Percentiles rank a stretch among this genome's conserved stretches.
Conservation (phyloP, 2,329 filamentous ascomycete species). For the Conoideocrella luteorostrata region DNA sequence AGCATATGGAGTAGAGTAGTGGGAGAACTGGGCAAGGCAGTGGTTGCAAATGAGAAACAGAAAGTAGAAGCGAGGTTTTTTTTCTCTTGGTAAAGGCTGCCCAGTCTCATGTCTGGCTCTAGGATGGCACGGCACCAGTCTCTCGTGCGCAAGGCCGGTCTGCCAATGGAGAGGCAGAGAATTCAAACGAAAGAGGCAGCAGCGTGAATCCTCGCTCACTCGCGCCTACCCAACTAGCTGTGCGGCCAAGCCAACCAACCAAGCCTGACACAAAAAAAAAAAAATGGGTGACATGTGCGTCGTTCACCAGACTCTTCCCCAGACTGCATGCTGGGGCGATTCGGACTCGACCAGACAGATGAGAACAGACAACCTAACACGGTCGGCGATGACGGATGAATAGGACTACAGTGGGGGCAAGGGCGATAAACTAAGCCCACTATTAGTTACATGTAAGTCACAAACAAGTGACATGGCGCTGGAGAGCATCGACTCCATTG, state of each 20-base stretch:
- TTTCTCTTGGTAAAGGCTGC: not conserved
- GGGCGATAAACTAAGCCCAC: slow-evolving; percentile 5
- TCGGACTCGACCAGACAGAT: too few species aligned
- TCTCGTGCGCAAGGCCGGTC: slow-evolving; percentile 1
- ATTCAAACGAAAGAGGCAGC: slow-evolving; percentile 3
- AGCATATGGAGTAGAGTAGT: not conserved
- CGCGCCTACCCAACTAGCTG: slow-evolving; percentile 1
- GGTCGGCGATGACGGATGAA: slow-evolving; percentile 7
- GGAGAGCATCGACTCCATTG: slow-evolving; percentile 2
- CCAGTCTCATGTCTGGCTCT: not conserved
- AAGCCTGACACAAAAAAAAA: slow-evolving; percentile 1
- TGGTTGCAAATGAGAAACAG: slow-evolving; percentile 6
- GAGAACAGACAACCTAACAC: not conserved
- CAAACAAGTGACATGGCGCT: not conserved
- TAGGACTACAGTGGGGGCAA: slow-evolving; percentile 5
- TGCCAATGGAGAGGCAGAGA: slow-evolving; percentile 10
- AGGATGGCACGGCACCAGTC: not conserved
- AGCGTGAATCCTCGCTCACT: slow-evolving; percentile 2
- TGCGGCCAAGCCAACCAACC: not conserved
- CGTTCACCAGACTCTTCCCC: slow-evolving; percentile 6
- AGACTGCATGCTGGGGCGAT: slow-evolving; percentile 5
- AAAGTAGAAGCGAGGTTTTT: slow-evolving; percentile 3
- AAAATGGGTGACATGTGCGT: slow-evolving; percentile 10
- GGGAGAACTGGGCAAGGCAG: not conserved
- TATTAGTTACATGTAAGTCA: too few species aligned